These are phyloP conservation scores for Saccharomyces pastorianus DNA, from an alignment of 1,139 yeast species.

Conservation along the genomic window DNA sequence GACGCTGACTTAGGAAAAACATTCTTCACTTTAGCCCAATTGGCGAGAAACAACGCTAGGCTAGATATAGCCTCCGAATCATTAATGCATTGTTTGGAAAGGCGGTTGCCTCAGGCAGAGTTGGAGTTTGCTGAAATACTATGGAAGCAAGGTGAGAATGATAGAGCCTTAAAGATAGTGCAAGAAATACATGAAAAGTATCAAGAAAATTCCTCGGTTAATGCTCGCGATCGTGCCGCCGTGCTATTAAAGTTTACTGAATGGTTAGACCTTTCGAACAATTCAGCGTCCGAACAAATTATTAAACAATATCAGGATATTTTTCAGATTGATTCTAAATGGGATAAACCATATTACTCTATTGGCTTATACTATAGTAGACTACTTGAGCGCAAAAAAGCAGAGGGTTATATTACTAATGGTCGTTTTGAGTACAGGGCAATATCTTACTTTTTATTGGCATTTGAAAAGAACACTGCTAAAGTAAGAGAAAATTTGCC, in stretches of 20 bases:
- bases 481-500: slow-evolving; percentile 83
- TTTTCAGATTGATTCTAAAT: slow-evolving; percentile 45
- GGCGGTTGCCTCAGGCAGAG: slow-evolving; percentile 45
- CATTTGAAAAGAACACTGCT: slow-evolving; percentile 61
- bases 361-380: slow-evolving; percentile 76
- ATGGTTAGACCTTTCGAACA: slow-evolving; percentile 86
- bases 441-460: slow-evolving; percentile 54
- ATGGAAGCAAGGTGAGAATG: slow-evolving; percentile 87
- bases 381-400: slow-evolving; percentile 54
- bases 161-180: slow-evolving; percentile 71
- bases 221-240: slow-evolving; percentile 36
- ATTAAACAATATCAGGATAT: slow-evolving; percentile 61
- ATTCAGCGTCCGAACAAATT: slow-evolving; percentile 69
- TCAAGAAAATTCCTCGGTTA: slow-evolving; percentile 15
- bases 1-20: slow-evolving; percentile 40
- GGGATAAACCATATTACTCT: slow-evolving; percentile 78
- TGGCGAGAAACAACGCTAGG: slow-evolving; percentile 63
- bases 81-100: slow-evolving; percentile 54
- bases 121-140: slow-evolving; percentile 75
- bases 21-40: slow-evolving; percentile 52
- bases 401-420: slow-evolving; percentile 33
- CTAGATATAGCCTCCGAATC: slow-evolving; percentile 68
- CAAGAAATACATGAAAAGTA: slow-evolving; percentile 36
- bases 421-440: slow-evolving; percentile 68
- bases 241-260: slow-evolving; percentile 71